Conservation (phyloP, 2,329 filamentous ascomycete genomes). For the Orbilia oligospora region DNA sequence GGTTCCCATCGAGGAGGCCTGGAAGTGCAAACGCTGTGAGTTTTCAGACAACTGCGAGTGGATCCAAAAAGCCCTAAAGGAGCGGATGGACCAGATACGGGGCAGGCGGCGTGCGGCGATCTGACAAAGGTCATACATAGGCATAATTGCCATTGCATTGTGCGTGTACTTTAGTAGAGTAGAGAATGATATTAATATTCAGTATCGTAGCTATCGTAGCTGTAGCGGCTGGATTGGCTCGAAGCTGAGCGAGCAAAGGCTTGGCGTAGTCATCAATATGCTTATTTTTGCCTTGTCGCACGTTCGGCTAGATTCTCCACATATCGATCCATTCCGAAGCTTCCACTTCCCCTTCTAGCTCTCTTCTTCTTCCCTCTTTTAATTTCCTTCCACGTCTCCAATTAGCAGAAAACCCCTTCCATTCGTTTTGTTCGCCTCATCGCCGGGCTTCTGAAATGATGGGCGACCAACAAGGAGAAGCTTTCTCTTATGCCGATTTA, state of each 20-base stretch:
- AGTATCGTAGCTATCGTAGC: background rate
- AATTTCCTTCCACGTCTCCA: constrained; percentile 30
- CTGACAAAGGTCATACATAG: background rate
- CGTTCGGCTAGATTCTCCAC: constrained; percentile 43
- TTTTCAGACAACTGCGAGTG: constrained; percentile 85
- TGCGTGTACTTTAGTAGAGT: background rate
- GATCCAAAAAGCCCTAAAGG: constrained; percentile 78
- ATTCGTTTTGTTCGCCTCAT: constrained; percentile 41
- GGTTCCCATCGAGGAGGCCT: constrained; percentile 85
- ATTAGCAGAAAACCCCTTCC: constrained; percentile 27
- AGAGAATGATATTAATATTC: background rate
- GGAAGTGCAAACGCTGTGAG: constrained; percentile 86
- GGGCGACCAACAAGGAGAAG: constrained; percentile 34
- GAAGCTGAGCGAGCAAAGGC: constrained; percentile 2
- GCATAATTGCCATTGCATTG: background rate
- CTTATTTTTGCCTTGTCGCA: constrained; percentile 49
- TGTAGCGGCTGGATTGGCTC: constrained; percentile 1
- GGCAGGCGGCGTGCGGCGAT: constrained; percentile 62
- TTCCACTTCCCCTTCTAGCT: constrained; percentile 11
- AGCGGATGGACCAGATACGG: constrained; percentile 68
- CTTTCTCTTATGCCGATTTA: constrained; percentile 34
- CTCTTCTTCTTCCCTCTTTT: constrained; percentile 22
- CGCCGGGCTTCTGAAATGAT: constrained; percentile 29
- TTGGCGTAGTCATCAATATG: constrained; percentile 29
- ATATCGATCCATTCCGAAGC: constrained; percentile 18